phyloP scores from a whole-genome alignment of 345 rosid genomes.

The Psidium guajava region DNA sequence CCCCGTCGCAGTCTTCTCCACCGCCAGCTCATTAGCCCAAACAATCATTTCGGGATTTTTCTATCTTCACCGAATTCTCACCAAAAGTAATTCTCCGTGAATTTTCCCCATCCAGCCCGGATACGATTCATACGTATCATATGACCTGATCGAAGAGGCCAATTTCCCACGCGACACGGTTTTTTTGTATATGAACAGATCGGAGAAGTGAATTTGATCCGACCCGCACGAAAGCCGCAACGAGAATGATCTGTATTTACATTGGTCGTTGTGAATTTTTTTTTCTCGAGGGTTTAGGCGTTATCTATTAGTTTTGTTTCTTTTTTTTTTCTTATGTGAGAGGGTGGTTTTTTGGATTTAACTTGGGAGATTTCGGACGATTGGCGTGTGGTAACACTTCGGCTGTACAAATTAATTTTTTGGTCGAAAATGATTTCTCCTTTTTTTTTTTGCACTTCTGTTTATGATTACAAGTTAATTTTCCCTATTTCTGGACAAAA shows the following conservation, averaged over 20 bases:
- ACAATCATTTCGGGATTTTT: too few relatives aligned
- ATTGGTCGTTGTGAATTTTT: accelerated
- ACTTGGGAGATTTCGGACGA: not conserved
- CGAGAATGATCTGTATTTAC: not conserved
- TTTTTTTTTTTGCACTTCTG: too few relatives aligned
- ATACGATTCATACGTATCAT: too few relatives aligned
- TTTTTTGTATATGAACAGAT: not conserved
- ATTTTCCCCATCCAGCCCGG: too few relatives aligned
- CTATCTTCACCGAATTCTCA: too few relatives aligned
- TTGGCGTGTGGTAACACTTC: too few relatives aligned
- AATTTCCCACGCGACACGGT: not conserved
- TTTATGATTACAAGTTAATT: too few relatives aligned
- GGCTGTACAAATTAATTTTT: too few relatives aligned
- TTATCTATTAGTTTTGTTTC: not conserved
- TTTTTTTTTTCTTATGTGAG: not conserved
- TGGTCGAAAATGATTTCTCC: accelerated
- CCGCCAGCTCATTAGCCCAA: not conserved
- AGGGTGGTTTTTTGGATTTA: not conserved
- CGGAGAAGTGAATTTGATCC: accelerated
- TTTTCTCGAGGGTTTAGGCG: not conserved
- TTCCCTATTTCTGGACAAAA: too few relatives aligned
- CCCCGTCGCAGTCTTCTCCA: not conserved
- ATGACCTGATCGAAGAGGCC: not conserved
- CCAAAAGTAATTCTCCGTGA: too few relatives aligned
- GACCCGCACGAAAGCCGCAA: too few relatives aligned